phyloP scores from a whole-genome alignment of 2,329 filamentous ascomycete genomes.

The Trichoderma polysporum region DNA sequence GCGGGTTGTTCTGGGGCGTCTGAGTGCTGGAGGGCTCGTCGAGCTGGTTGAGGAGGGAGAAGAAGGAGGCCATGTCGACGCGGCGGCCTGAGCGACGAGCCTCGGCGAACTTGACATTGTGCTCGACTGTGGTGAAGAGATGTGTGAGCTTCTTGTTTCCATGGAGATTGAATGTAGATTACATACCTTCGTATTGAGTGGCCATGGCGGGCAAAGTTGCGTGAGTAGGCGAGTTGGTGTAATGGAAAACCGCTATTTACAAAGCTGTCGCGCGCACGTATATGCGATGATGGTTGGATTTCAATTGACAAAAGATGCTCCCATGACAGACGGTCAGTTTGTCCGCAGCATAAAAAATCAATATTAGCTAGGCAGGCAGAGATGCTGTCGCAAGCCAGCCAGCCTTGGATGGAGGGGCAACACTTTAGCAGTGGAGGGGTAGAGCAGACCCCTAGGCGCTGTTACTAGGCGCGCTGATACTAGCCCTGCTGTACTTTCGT shows the following conservation, averaged over 20 bases:
- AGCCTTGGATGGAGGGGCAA: neutral
- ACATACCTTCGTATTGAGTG: constrained; percentile 56
- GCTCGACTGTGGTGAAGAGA: constrained; percentile 52
- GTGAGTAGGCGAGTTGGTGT: neutral
- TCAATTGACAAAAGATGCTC: neutral
- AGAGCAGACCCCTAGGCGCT: neutral
- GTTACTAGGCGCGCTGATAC: neutral
- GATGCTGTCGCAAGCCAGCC: constrained; percentile 21
- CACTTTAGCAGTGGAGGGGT: neutral
- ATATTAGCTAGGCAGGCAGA: constrained; percentile 12
- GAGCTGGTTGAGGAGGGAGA: constrained; percentile 56
- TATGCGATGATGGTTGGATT: neutral
- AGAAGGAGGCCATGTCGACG: constrained; percentile 64
- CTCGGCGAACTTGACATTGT: constrained; percentile 55
- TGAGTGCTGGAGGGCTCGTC: constrained; percentile 37
- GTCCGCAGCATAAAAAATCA: neutral
- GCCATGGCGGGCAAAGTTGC: constrained; percentile 43
- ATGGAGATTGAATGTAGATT: neutral
- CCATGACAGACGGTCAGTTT: neutral
- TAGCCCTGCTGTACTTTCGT: too few relatives aligned
- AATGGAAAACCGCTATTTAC: neutral
- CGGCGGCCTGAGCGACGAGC: constrained; percentile 47
- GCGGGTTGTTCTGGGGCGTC: constrained; percentile 50
- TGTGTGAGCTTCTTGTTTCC: neutral
- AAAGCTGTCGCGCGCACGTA: neutral